phyloP scores from a whole-genome alignment of 2,329 filamentous ascomycete species.

The Anisogramma anomala region DNA sequence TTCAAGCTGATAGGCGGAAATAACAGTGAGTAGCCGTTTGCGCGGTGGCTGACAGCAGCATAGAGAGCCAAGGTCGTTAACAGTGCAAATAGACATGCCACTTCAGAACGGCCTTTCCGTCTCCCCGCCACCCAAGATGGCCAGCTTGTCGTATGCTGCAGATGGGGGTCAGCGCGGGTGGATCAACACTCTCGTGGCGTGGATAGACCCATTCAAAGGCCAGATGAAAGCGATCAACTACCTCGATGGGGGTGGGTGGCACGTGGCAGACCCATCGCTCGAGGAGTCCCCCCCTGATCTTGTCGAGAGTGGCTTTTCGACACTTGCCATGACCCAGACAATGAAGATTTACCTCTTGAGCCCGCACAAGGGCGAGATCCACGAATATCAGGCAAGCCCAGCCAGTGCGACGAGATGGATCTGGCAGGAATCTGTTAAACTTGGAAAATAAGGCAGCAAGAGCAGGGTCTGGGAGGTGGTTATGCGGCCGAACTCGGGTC shows the following conservation, averaged over 20 bases:
- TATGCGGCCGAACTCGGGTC: too few relatives aligned
- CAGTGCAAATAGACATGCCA: constrained; percentile 1
- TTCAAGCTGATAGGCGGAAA: constrained; percentile 6
- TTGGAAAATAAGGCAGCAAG: neutral
- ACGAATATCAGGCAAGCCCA: constrained; percentile 9
- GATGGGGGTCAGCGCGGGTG: constrained; percentile 10
- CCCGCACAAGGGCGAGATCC: constrained; percentile 5
- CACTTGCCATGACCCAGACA: constrained; percentile 12
- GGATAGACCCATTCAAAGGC: constrained; percentile 8
- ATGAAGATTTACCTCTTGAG: constrained; percentile 8
- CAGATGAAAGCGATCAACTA: constrained; percentile 6
- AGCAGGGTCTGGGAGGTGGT: neutral
- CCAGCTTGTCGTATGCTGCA: constrained; percentile 10
- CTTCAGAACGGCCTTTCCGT: constrained; percentile 5
- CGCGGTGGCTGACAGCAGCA: too few relatives aligned
- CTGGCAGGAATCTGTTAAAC: constrained; percentile 5
- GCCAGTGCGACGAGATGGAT: constrained; percentile 9
- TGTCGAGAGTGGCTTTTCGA: neutral
- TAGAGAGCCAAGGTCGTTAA: neutral
- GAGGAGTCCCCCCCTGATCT: constrained; percentile 1
- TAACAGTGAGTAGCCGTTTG: constrained; percentile 1
- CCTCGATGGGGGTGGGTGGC: constrained; percentile 5
- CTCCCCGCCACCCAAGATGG: constrained; percentile 11
- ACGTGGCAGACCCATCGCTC: constrained; percentile 4
- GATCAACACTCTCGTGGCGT: constrained; percentile 13